Percentiles rank a stretch among this genome's conserved stretches.
These are phyloP conservation scores for Suhomyces choctaworum DNA, from an alignment of 1,139 yeast species.

Conservation along the genomic window DNA sequence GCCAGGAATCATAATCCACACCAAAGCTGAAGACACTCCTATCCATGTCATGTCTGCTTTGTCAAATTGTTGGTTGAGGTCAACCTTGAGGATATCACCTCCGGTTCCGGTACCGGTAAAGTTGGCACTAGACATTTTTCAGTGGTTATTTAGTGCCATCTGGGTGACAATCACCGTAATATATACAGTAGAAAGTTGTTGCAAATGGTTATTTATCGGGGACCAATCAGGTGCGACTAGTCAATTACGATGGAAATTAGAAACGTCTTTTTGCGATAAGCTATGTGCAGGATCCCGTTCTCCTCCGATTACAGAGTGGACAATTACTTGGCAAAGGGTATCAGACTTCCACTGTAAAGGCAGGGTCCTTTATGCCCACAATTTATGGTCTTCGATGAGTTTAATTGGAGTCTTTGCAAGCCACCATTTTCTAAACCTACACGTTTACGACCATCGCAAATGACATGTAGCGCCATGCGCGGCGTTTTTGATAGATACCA, in stretches of 20 bases:
- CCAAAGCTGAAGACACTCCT: conserved; percentile 70
- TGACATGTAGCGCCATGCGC: too few species aligned
- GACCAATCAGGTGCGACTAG: conserved; percentile 2
- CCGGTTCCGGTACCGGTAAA: conserved; percentile 67
- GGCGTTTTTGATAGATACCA: too few species aligned
- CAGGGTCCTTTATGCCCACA: too few species aligned
- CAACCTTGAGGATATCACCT: conserved; percentile 72
- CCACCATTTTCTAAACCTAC: too few species aligned
- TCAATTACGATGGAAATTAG: neutral
- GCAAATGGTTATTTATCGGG: conserved; percentile 1
- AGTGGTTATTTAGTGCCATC: neutral
- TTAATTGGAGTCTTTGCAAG: too few species aligned
- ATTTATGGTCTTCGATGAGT: too few species aligned
- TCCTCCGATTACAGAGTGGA: too few species aligned
- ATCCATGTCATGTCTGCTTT: conserved; percentile 88
- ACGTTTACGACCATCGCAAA: too few species aligned
- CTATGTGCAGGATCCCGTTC: conserved; percentile 5
- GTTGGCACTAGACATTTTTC: conserved; percentile 11
- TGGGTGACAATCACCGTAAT: neutral
- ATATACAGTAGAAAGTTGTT: neutral
- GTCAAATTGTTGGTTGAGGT: conserved; percentile 73
- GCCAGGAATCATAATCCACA: conserved; percentile 96
- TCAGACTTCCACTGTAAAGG: too few species aligned
- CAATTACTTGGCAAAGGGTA: too few species aligned
- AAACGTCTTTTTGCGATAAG: conserved; percentile 1